These are phyloP conservation scores for Mycothermus thermophilus DNA, from an alignment of 495 filamentous ascomycete species.

Conservation along the genomic window DNA sequence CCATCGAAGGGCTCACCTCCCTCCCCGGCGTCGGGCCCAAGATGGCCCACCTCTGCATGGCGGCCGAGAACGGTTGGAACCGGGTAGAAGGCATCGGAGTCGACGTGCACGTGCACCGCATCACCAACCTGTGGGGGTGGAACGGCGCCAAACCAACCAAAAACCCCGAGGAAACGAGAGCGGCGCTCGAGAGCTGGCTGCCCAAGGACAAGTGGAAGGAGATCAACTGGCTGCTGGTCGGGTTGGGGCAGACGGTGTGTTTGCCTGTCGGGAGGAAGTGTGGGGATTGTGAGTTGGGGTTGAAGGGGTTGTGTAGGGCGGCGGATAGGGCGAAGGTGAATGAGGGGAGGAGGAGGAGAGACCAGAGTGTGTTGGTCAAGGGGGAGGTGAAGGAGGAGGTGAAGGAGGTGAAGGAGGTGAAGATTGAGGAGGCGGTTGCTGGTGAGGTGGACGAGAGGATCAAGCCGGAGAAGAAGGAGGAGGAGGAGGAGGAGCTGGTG, in stretches of 20 bases:
- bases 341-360: conserved; percentile 29
- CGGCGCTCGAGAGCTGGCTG: conserved; percentile 67
- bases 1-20: conserved; percentile 59
- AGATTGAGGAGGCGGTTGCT: conserved; percentile 13
- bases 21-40: conserved; percentile 93
- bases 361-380: too few species aligned
- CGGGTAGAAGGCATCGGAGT: conserved; percentile 49
- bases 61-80: conserved; percentile 39
- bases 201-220: conserved; percentile 83
- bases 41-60: conserved; percentile 91
- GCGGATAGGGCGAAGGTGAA: conserved; percentile 45
- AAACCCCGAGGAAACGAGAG: conserved; percentile 73
- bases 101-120: conserved; percentile 65
- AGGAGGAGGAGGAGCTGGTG: conserved; percentile 11
- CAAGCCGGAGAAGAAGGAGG: conserved; percentile 12
- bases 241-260: conserved; percentile 78
- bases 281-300: conserved; percentile 66
- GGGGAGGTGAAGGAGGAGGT: conserved; percentile 12
- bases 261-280: conserved; percentile 66
- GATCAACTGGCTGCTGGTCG: conserved; percentile 85
- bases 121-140: conserved; percentile 96
- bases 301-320: conserved; percentile 60
- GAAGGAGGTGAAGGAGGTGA: conserved; percentile 20
- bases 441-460: too few species aligned
- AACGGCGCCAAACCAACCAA: conserved; percentile 46